phyloP scores from a whole-genome alignment of 345 rosid species.

The Eucalyptus lansdowneana region DNA sequence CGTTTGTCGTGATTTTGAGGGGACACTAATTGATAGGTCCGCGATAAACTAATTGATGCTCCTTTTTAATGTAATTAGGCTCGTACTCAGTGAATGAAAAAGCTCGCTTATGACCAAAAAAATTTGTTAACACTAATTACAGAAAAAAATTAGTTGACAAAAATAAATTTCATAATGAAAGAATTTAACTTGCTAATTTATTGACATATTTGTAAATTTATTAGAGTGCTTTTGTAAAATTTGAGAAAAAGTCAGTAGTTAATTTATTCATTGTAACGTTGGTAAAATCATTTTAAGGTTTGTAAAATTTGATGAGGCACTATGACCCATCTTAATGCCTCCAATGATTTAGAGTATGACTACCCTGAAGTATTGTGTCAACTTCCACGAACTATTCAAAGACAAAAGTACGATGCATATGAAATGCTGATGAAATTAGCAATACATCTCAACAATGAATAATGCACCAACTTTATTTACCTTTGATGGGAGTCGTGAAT shows the following conservation, averaged over 20 bases:
- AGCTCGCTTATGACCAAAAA: background rate
- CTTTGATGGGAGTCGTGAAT: background rate
- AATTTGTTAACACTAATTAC: no score
- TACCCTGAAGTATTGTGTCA: background rate
- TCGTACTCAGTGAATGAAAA: no score
- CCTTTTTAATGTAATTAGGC: no score
- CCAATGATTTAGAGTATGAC: background rate
- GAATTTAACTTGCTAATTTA: background rate
- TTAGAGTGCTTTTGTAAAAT: background rate
- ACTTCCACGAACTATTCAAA: background rate
- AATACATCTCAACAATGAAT: background rate
- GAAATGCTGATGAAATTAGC: background rate
- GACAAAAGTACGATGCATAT: background rate
- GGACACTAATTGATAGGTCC: no score
- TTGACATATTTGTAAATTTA: background rate
- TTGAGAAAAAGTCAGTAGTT: no score
- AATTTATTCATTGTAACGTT: background rate
- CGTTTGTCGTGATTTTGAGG: no score
- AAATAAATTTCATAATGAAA: background rate
- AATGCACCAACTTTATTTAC: background rate
- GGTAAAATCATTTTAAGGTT: background rate
- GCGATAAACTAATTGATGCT: no score
- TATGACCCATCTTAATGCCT: background rate
- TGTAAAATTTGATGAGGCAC: background rate
- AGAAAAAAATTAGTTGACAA: background rate